phyloP scores from a whole-genome alignment of 1,139 yeast genomes.

The Geotrichum reessii region DNA sequence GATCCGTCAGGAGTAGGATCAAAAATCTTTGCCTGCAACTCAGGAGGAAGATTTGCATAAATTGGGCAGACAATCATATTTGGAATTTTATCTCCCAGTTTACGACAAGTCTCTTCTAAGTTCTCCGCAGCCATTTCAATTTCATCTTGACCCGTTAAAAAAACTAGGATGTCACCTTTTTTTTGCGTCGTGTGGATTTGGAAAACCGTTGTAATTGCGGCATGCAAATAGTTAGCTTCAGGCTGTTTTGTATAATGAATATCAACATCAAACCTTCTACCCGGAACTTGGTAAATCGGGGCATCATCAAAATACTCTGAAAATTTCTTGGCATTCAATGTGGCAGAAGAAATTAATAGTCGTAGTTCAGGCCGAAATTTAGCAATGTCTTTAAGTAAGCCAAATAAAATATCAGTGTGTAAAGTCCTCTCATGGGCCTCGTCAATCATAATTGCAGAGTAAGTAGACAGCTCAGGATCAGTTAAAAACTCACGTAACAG shows the following conservation, averaged over 20 bases:
- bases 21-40: conserved; percentile 72
- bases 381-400: conserved; percentile 69
- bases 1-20: conserved; percentile 78
- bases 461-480: conserved; percentile 63
- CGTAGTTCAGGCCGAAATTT: conserved; percentile 61
- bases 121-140: conserved; percentile 77
- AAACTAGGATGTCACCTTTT: conserved; percentile 84
- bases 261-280: conserved; percentile 84
- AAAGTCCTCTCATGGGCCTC: conserved; percentile 96
- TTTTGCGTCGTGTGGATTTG: conserved; percentile 75
- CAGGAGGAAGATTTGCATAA: conserved; percentile 88
- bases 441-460: conserved; percentile 85
- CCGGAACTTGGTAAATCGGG: conserved; percentile 82
- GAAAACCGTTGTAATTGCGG: conserved; percentile 76
- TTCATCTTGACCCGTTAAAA: conserved; percentile 91
- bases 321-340: conserved; percentile 84
- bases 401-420: conserved; percentile 84
- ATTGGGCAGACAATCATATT: conserved; percentile 76
- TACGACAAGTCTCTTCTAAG: conserved; percentile 56
- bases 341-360: conserved; percentile 83
- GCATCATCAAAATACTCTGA: conserved; percentile 73
- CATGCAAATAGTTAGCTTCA: conserved; percentile 83
- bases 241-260: conserved; percentile 81
- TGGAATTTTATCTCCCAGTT: conserved; percentile 56
- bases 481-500: conserved; percentile 72